Conservation (phyloP, 2,329 filamentous ascomycete genomes). For the Cercospora sp. region DNA sequence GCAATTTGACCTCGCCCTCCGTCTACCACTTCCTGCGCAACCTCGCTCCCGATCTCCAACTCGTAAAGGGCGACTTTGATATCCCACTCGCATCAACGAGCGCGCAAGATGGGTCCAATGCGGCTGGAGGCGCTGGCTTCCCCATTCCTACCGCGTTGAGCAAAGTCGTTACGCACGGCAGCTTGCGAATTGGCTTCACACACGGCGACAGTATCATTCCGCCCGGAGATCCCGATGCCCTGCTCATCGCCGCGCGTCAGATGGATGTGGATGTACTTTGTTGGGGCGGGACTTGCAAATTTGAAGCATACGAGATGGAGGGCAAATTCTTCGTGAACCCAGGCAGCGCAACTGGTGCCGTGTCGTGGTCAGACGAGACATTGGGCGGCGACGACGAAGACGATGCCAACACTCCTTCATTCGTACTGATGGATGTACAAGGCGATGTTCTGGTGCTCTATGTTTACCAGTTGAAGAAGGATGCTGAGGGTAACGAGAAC, state of each 20-base stretch:
- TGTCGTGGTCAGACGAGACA: slow-evolving; percentile 55
- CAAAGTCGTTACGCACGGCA: slow-evolving; percentile 70
- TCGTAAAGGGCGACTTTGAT: slow-evolving; percentile 71
- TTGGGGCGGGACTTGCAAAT: slow-evolving; percentile 69
- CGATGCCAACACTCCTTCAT: slow-evolving; percentile 78
- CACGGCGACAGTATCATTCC: slow-evolving; percentile 72
- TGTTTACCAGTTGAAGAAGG: slow-evolving; percentile 69
- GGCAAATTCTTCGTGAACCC: slow-evolving; percentile 72
- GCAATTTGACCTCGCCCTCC: slow-evolving; percentile 59
- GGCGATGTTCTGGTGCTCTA: slow-evolving; percentile 94
- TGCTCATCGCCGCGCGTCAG: slow-evolving; percentile 67
- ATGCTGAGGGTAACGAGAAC: slow-evolving; percentile 54
- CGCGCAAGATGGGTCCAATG: slow-evolving; percentile 19
- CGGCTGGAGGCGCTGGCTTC: slow-evolving; percentile 29
- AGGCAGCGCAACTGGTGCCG: slow-evolving; percentile 66
- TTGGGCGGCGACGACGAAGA: slow-evolving; percentile 46
- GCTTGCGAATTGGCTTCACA: slow-evolving; percentile 67
- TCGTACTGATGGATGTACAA: slow-evolving; percentile 98
- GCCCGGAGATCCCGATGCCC: slow-evolving; percentile 65
- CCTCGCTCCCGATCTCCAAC: slow-evolving; percentile 63
- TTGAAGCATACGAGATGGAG: slow-evolving; percentile 71
- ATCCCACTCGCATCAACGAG: slow-evolving; percentile 62
- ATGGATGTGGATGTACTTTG: slow-evolving; percentile 71
- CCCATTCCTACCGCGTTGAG: slow-evolving; percentile 55
- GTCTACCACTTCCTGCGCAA: slow-evolving; percentile 59